Conservation (phyloP, 129 eudicot species). For the Silybum marianum region DNA sequence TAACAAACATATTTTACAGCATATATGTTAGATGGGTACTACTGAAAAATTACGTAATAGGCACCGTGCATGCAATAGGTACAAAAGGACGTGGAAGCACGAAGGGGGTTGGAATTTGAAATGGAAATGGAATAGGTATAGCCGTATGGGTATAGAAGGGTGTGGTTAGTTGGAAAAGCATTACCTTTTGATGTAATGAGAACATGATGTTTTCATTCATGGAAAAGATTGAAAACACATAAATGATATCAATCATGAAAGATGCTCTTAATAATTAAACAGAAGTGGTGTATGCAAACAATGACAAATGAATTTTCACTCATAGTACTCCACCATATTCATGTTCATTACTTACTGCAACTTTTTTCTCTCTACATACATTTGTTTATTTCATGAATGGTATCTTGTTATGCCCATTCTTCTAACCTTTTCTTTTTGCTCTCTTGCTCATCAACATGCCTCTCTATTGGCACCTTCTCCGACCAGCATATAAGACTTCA, state of each 20-base stretch:
- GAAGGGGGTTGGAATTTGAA: background rate
- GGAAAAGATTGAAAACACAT: slow-evolving; percentile 34
- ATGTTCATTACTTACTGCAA: slow-evolving; percentile 18
- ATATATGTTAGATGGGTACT: background rate
- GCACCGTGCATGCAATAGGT: background rate
- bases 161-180: slow-evolving; percentile 60
- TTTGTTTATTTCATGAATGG: slow-evolving; percentile 38
- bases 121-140: slow-evolving; percentile 23
- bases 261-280: slow-evolving; percentile 38
- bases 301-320: slow-evolving; percentile 35
- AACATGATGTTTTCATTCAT: slow-evolving; percentile 39
- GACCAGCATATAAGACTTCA: no score
- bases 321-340: slow-evolving; percentile 46
- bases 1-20: no score
- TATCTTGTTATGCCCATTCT: slow-evolving; percentile 21
- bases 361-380: slow-evolving; percentile 22
- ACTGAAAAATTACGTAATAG: background rate
- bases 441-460: slow-evolving; percentile 26
- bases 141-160: slow-evolving; percentile 1
- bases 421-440: slow-evolving; percentile 24
- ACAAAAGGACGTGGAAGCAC: background rate
- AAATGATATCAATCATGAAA: slow-evolving; percentile 30
- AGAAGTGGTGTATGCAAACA: slow-evolving; percentile 34
- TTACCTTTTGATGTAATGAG: slow-evolving; percentile 30
- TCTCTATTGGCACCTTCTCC: no score